Conservation (phyloP, 305 asterid species). For the Fraxinus ornus region DNA sequence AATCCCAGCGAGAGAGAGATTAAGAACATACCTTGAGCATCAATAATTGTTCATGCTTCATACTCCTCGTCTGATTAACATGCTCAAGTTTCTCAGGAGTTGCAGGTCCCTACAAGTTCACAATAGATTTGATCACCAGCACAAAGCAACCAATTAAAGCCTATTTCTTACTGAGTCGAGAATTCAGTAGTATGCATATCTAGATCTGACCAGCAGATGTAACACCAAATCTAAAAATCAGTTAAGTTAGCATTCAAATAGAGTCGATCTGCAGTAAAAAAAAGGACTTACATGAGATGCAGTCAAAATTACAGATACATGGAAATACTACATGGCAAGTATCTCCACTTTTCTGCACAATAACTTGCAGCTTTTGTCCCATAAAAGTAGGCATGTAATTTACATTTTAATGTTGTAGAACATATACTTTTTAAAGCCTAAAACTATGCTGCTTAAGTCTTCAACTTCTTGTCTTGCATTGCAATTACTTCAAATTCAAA, state of each 20-base stretch:
- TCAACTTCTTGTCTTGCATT: background rate
- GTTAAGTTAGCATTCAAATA: background rate
- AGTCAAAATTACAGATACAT: background rate
- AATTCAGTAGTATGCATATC: background rate
- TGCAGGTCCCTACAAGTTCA: slow-evolving; percentile 58
- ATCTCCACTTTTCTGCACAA: background rate
- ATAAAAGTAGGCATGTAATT: background rate
- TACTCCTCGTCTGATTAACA: slow-evolving; percentile 33
- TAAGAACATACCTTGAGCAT: slow-evolving; percentile 45
- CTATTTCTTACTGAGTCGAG: background rate
- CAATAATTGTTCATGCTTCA: slow-evolving; percentile 43
- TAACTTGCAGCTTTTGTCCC: background rate
- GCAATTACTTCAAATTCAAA: background rate
- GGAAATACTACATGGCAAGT: background rate
- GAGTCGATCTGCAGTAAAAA: background rate
- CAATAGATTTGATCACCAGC: slow-evolving; percentile 1
- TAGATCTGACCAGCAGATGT: background rate
- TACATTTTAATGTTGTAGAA: background rate
- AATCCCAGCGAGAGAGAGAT: background rate
- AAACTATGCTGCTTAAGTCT: background rate
- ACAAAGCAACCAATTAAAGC: background rate
- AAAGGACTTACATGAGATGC: background rate
- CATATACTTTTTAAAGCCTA: background rate
- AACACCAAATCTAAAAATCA: background rate
- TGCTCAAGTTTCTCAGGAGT: slow-evolving; percentile 79